Evolutionary conservation across 129 eudicot species (phyloP).

Genomic region (Cynara cardunculus): DNA sequence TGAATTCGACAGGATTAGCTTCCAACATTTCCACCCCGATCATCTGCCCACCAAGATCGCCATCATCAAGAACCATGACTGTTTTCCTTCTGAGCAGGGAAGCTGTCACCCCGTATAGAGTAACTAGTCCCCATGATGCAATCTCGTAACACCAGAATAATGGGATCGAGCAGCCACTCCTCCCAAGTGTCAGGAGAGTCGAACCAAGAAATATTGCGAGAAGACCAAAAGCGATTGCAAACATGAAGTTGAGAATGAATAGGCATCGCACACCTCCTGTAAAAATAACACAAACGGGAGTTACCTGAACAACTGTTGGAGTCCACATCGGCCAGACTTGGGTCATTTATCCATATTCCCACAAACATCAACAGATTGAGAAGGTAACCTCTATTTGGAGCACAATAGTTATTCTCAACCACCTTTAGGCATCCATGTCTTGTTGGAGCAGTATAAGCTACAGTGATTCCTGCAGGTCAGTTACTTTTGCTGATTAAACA

Average conservation of each 20-base stretch:
- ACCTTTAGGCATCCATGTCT: constrained; percentile 79
- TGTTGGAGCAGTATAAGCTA: constrained; percentile 64
- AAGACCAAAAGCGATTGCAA: constrained; percentile 56
- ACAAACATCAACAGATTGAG: background rate
- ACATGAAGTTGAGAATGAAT: constrained; percentile 51
- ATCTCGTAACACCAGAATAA: constrained; percentile 87
- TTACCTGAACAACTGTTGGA: too few species aligned
- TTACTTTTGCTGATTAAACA: background rate
- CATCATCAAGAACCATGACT: constrained; percentile 51
- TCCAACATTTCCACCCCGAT: constrained; percentile 71
- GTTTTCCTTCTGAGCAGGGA: constrained; percentile 60
- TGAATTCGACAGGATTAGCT: constrained; percentile 45
- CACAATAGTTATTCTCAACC: constrained; percentile 74
- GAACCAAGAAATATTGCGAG: constrained; percentile 74
- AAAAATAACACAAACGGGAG: constrained; percentile 10
- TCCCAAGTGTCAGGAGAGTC: constrained; percentile 55
- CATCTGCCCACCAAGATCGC: constrained; percentile 39
- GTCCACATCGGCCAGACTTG: background rate
- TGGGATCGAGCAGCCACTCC: constrained; percentile 64
- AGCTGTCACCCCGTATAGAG: constrained; percentile 58
- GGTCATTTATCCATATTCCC: background rate
- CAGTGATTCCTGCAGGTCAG: constrained; percentile 45
- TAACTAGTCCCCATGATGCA: constrained; percentile 66
- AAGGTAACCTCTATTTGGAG: constrained; percentile 64
- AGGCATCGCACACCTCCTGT: constrained; percentile 81